Conservation (phyloP, 345 rosid genomes). For the Citrus mangshanensis region DNA sequence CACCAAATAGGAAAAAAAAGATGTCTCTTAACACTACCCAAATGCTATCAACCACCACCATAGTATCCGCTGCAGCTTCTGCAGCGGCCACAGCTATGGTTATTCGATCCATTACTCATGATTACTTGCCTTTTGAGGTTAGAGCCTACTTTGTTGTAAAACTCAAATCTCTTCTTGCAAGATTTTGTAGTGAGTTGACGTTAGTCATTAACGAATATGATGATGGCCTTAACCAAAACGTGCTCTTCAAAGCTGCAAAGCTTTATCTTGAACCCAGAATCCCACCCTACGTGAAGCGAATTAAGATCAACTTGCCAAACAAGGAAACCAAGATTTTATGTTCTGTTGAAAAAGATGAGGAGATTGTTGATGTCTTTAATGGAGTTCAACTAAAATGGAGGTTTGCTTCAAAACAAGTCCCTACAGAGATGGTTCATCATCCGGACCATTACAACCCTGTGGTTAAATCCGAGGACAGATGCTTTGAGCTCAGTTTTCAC, state of each 20-base stretch:
- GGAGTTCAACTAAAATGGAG: slow-evolving; percentile 34
- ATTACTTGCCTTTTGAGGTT: slow-evolving; percentile 36
- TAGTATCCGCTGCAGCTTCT: slow-evolving; percentile 37
- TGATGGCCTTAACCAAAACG: slow-evolving; percentile 31
- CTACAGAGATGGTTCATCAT: background rate
- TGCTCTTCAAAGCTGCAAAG: slow-evolving; percentile 30
- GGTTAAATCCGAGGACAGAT: background rate
- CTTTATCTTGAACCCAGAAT: slow-evolving; percentile 38
- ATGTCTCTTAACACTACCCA: slow-evolving; percentile 3
- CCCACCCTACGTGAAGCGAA: slow-evolving; percentile 16
- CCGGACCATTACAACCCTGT: background rate
- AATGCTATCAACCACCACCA: slow-evolving; percentile 18
- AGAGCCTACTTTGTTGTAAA: slow-evolving; percentile 19
- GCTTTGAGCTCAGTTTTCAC: slow-evolving; percentile 31
- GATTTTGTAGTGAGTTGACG: slow-evolving; percentile 24
- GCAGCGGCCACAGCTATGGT: slow-evolving; percentile 35
- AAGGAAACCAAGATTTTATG: slow-evolving; percentile 13
- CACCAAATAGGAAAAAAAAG: background rate
- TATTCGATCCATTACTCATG: slow-evolving; percentile 25
- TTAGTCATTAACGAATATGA: slow-evolving; percentile 33
- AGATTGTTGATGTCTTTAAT: slow-evolving; percentile 26
- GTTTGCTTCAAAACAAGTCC: slow-evolving; percentile 1
- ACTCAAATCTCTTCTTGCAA: slow-evolving; percentile 13
- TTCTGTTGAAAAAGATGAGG: slow-evolving; percentile 23
- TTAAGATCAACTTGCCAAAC: slow-evolving; percentile 18